A percentile compares a stretch with the other conserved stretches of the same genome.
Evolutionary conservation across 208 protist species (phyloP).

Genomic region (Trypanosomatidae sp.): DNA sequence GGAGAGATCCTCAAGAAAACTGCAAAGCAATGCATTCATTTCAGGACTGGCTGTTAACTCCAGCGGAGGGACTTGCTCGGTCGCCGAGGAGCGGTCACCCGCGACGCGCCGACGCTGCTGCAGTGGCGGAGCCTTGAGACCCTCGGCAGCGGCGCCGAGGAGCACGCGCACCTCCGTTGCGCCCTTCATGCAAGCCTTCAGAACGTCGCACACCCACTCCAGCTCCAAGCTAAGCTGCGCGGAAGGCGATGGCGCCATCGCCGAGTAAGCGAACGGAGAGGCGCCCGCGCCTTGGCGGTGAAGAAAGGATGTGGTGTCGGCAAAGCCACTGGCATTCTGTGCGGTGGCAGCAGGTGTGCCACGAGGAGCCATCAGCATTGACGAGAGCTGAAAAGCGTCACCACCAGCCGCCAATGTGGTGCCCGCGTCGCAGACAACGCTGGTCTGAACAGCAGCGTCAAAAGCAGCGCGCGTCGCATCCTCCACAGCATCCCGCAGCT

Average conservation of each 20-base stretch:
- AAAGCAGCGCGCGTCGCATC: slow-evolving; percentile 52
- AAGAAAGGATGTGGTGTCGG: not conserved
- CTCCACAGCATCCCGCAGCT: slow-evolving; percentile 48
- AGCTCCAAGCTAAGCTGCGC: slow-evolving; percentile 31
- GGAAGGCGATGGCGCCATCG: not conserved
- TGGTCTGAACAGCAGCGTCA: slow-evolving; percentile 10
- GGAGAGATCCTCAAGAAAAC: slow-evolving; percentile 40
- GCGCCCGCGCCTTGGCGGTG: not conserved
- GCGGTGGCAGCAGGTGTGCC: not conserved
- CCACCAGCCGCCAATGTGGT: not conserved
- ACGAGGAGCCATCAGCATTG: not conserved
- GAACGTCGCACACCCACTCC: slow-evolving; percentile 59
- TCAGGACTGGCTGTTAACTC: slow-evolving; percentile 25
- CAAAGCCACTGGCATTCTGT: slow-evolving; percentile 8
- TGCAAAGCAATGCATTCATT: slow-evolving; percentile 38
- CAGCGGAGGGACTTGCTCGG: not conserved
- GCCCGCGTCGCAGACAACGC: not conserved
- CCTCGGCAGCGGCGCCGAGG: slow-evolving; percentile 14
- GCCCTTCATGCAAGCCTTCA: slow-evolving; percentile 56
- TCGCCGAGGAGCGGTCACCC: not conserved
- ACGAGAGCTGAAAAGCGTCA: not conserved
- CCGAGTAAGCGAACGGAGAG: not conserved
- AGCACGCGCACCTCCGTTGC: slow-evolving; percentile 29
- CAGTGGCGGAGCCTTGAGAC: slow-evolving; percentile 10
- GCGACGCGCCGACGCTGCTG: not conserved